phyloP scores from a whole-genome alignment of 106 monocot genomes.

The Posidonia australis region DNA sequence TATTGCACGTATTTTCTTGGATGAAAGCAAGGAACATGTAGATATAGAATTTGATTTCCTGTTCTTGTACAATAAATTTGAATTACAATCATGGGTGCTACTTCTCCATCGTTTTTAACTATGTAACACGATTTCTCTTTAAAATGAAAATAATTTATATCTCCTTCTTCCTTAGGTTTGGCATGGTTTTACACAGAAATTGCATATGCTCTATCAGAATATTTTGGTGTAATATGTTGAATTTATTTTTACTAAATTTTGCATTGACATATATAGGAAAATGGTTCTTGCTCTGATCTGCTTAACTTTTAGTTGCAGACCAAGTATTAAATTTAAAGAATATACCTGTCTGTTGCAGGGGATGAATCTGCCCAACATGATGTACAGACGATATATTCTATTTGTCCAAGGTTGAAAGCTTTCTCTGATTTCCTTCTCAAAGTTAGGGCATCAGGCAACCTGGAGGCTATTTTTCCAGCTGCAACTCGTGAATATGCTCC shows the following conservation, averaged over 20 bases:
- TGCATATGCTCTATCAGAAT: background rate
- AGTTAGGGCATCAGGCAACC: constrained; percentile 45
- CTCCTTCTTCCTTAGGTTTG: too few species aligned
- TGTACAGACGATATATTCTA: constrained; percentile 34
- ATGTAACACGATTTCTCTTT: background rate
- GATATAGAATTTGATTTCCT: too few species aligned
- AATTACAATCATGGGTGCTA: too few species aligned
- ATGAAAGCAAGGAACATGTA: too few species aligned
- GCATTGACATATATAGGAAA: background rate
- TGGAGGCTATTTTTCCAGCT: constrained; percentile 69
- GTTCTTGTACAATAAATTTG: too few species aligned
- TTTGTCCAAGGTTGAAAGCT: constrained; percentile 52
- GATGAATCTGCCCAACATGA: constrained; percentile 16
- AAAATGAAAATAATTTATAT: background rate
- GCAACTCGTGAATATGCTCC: constrained; percentile 73
- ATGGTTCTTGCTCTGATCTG: background rate
- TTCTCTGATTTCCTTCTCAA: constrained; percentile 71
- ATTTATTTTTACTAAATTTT: background rate
- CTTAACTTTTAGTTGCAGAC: too few species aligned
- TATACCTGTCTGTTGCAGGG: constrained; percentile 9
- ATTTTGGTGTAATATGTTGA: background rate
- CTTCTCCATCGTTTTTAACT: too few species aligned
- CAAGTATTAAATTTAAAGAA: too few species aligned
- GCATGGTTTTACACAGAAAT: background rate
- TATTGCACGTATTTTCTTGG: too few species aligned